Base-by-base conservation (phyloP, 106 monocot genomes). In the Xerophyta viscosa region DNA sequence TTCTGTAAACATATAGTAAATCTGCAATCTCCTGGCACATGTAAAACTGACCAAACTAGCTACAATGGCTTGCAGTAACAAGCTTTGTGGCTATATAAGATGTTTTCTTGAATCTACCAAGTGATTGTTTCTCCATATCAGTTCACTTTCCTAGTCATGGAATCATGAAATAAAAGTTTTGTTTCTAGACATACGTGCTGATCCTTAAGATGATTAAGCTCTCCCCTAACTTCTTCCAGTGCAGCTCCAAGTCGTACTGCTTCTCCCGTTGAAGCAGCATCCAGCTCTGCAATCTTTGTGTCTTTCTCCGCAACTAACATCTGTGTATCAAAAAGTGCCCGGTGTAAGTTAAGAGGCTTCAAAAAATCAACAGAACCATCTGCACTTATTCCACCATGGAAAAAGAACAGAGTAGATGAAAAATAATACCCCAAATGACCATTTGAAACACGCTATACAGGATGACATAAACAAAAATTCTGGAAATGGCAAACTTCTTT, bases 181-280 rank as follows among this genome's bases (percentile, higher is more conserved):
- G 33, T 11, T 6, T 36, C 33, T 36, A 36, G 7, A 36, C 72
- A 18, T 85, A 96, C 96, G 71, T 89, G 82, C 22, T 82, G 73
- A 59, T 75, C 65, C 55, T 74, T 85, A 24, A 96, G 66, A 49
- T 78, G 76, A 60, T 55, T 49, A 71, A 96, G 75, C 64, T 89
- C 96, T 44, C 70, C 65, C 62, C 63, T 85, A 61, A 72, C 49
- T 60, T 85, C 81, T 62, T 89, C 96, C 71, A 96, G 25, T 41
- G 79, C 69, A 69, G 89, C 96, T 70, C 72, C 64, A 62, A 96
- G 65, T 26, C 96, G 66, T 50, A 64, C 85, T 64, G 53, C 73
- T 71, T 96, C 96, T 66, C 85, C 89, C 54, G 75, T 85, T 69
- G 89, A 71, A 62, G 74, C 73, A 29, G 89, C 88, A 58, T 96